Evolutionary conservation across 2,329 filamentous ascomycete species (phyloP).

Genomic region (Erysiphe neolycopersici): DNA sequence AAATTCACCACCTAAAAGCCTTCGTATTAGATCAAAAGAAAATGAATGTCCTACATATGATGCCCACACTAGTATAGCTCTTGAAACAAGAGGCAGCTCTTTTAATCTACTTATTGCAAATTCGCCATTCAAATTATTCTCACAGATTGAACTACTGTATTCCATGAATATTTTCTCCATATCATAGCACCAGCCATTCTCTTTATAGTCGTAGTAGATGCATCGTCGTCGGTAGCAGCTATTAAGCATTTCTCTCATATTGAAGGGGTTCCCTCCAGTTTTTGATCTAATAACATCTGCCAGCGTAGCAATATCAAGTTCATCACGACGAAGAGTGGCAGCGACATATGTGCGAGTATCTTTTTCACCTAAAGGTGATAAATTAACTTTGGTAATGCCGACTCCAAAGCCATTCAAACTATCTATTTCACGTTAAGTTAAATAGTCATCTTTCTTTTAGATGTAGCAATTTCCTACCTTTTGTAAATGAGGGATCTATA

Average conservation of each 20-base stretch:
- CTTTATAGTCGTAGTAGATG: constrained; percentile 73
- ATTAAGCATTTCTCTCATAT: constrained; percentile 72
- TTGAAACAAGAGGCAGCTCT: constrained; percentile 47
- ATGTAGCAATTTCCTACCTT: constrained; percentile 17
- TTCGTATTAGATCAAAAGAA: constrained; percentile 56
- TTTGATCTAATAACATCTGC: constrained; percentile 52
- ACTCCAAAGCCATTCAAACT: constrained; percentile 19
- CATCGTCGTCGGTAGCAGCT: constrained; percentile 66
- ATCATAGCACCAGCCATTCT: constrained; percentile 61
- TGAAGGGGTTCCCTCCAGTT: constrained; percentile 69
- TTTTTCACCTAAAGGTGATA: constrained; percentile 47
- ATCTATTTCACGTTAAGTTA: constrained; percentile 9
- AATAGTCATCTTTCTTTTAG: neutral
- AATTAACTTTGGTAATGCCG: constrained; percentile 39
- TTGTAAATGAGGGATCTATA: constrained; percentile 25
- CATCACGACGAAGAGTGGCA: constrained; percentile 47
- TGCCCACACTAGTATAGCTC: constrained; percentile 64
- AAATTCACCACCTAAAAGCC: constrained; percentile 50
- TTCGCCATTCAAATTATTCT: constrained; percentile 53
- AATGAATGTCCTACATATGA: constrained; percentile 60
- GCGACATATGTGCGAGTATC: constrained; percentile 67
- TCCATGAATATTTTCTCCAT: constrained; percentile 66
- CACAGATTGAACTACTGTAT: constrained; percentile 53
- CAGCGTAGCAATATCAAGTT: constrained; percentile 47
- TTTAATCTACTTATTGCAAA: constrained; percentile 57